phyloP scores from a whole-genome alignment of 1,284 basidiomycete genomes.

The Naganishia sp. region DNA sequence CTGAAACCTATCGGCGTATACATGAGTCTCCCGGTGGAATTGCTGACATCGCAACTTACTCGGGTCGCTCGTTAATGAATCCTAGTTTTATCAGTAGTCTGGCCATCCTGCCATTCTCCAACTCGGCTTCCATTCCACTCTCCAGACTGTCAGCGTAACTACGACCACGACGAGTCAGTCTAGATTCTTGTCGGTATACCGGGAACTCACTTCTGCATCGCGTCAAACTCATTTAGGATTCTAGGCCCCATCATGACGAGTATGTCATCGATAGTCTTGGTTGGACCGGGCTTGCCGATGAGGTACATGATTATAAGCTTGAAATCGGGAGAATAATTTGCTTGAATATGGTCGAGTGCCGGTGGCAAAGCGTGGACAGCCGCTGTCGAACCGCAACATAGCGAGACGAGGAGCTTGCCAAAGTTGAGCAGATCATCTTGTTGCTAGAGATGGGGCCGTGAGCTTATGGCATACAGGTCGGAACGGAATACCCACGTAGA shows the following conservation, averaged over 20 bases:
- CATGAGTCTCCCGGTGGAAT: constrained; percentile 8
- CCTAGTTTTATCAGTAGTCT: constrained; percentile 90
- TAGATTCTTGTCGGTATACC: background rate
- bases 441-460: constrained; percentile 45
- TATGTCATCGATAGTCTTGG: constrained; percentile 73
- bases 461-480: background rate
- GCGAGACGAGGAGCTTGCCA: constrained; percentile 77
- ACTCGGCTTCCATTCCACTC: constrained; percentile 78
- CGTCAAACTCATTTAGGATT: constrained; percentile 79
- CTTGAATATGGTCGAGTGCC: constrained; percentile 72
- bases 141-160: constrained; percentile 82
- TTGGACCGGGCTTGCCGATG: constrained; percentile 67
- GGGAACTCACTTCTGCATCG: constrained; percentile 67
- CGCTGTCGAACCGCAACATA: constrained; percentile 66
- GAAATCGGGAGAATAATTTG: constrained; percentile 77
- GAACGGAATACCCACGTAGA: constrained; percentile 6
- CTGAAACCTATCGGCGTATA: constrained; percentile 68
- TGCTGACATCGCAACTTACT: constrained; percentile 61
- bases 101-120: constrained; percentile 93
- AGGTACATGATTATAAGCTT: constrained; percentile 78
- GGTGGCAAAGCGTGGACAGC: constrained; percentile 67
- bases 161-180: background rate
- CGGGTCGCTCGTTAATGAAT: constrained; percentile 97
- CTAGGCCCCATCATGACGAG: constrained; percentile 75
- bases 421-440: constrained; percentile 88